Evolutionary conservation across 116 monocot genomes (phyloP).

Genomic region (Dioscorea cayenensis): DNA sequence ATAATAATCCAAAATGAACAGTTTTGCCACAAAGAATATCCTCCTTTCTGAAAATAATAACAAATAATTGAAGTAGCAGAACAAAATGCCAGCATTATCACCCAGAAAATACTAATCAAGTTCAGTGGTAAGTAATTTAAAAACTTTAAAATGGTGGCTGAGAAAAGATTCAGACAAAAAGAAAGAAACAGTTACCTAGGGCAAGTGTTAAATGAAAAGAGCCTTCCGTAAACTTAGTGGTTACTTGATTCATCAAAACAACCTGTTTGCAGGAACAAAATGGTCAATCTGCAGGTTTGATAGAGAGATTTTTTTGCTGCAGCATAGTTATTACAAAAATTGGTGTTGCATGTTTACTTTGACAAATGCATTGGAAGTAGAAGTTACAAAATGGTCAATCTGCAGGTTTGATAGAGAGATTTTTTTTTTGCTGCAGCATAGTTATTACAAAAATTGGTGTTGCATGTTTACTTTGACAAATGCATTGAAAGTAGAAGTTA

Average conservation of each 20-base stretch:
- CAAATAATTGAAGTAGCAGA: not conserved
- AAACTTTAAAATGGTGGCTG: not conserved
- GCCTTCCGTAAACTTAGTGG: slow-evolving; percentile 73
- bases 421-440: too few species aligned
- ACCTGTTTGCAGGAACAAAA: slow-evolving; percentile 39
- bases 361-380: too few species aligned
- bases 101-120: not conserved
- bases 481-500: too few species aligned
- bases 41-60: not conserved
- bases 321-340: too few species aligned
- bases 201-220: slow-evolving; percentile 82
- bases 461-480: too few species aligned
- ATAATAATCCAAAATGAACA: not conserved
- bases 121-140: not conserved
- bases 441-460: too few species aligned
- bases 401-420: not conserved
- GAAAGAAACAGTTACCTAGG: slow-evolving; percentile 40
- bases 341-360: too few species aligned
- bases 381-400: slow-evolving; percentile 6
- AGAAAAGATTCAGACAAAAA: not conserved
- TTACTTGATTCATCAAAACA: slow-evolving; percentile 84
- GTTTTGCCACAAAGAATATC: not conserved
- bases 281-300: slow-evolving; percentile 5
- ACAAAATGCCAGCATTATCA: not conserved
- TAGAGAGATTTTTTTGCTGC: not conserved